Percentiles rank a stretch among this genome's conserved stretches.
These are phyloP conservation scores for Colletotrichum costaricense DNA, from an alignment of 2,329 filamentous ascomycete species.

Conservation along the genomic window DNA sequence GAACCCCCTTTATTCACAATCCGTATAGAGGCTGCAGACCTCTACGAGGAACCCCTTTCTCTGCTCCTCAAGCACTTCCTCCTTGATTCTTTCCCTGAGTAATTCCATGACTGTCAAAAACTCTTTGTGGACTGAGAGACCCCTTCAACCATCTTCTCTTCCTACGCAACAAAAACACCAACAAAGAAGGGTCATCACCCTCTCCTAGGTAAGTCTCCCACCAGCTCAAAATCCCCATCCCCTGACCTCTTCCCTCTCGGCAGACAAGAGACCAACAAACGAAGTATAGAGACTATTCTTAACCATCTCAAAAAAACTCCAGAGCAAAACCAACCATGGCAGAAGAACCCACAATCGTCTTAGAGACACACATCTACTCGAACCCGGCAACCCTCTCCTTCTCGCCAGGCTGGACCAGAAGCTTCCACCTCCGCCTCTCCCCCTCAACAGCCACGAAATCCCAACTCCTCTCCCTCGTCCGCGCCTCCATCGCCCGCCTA, in stretches of 20 bases:
- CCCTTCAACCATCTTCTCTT: neutral
- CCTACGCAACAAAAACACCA: neutral
- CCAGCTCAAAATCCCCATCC: neutral
- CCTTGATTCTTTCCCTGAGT: neutral
- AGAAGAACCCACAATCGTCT: neutral
- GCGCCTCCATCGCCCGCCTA: constrained; percentile 4
- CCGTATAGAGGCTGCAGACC: neutral
- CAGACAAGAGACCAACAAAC: neutral
- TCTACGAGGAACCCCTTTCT: too few relatives aligned
- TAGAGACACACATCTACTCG: constrained; percentile 28
- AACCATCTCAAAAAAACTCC: neutral
- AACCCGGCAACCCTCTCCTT: neutral
- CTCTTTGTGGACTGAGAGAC: neutral
- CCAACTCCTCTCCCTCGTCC: constrained; percentile 18
- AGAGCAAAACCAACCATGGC: neutral
- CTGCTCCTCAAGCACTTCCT: too few relatives aligned
- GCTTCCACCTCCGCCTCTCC: constrained; percentile 20
- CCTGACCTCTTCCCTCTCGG: too few relatives aligned
- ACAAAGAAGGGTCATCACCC: neutral
- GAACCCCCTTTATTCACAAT: neutral
- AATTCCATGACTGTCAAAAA: neutral
- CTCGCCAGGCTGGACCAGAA: neutral
- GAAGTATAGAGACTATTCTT: neutral
- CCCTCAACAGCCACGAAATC: constrained; percentile 1
- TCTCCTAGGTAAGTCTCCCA: neutral